Evolutionary conservation across 495 filamentous ascomycete genomes (phyloP), one percentile per base, ranked within the genome.

Genomic region (Lophiotrema nucula): DNA sequence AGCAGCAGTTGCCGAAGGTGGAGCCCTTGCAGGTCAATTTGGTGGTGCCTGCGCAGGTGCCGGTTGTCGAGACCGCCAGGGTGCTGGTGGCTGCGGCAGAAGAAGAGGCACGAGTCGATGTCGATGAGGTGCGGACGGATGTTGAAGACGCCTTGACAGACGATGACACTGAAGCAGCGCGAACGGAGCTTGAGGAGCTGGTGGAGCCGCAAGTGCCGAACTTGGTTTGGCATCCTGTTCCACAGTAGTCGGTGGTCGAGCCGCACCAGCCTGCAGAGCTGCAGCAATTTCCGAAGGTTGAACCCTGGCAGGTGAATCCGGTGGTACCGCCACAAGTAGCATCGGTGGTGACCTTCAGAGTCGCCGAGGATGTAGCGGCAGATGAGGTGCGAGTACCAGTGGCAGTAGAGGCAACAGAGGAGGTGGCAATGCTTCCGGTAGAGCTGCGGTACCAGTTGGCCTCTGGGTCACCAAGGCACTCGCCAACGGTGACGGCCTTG

Each of bases 261-360:
- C 64, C 64, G 41, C 64, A 67, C 64, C 64, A 64, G 2, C 64
- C 64, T 16, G 43, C 21, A 6, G 25, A 15, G 18, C 35, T 47
- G 53, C 65, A 67, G 52, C 65, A 67, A 44, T 64, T 58, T 10
- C 65, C 65, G 31, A 60, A 67, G 31, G 56, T 46, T 22, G 50
- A 53, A 11, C 52, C 60, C n/a, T 43, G 42, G 51, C 61, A 64
- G 18, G 65, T 60, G 19, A 25, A 63, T 35, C 48, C 48, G 18
- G 37, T 61, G 3, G 52, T 64, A 8, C 65, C 61, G 19, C 60
- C 65, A 27, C 65, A 67, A 15, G 61, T 64, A 5, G 51, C 65
- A 47, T 67, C 65, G 13, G 54, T 50, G 10, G 44, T 37, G n/a
- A 64, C 55, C 31, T 58, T 61, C 15, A 42, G 35, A 18, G 56